phyloP scores from a whole-genome alignment of 1,284 basidiomycete genomes.

The Cerrena zonata region DNA sequence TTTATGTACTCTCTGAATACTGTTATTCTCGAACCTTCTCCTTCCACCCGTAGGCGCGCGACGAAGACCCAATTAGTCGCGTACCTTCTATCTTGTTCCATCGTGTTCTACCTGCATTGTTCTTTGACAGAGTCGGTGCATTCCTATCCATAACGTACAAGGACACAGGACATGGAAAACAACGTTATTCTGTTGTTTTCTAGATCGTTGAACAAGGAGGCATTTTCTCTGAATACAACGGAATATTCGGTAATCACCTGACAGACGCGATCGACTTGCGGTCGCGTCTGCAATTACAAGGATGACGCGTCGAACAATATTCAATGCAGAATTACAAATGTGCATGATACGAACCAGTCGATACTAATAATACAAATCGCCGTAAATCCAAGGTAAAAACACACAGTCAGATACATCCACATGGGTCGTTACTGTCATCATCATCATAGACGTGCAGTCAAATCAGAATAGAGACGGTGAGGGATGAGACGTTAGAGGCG shows the following conservation, averaged over 20 bases:
- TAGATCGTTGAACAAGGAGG: too few species aligned
- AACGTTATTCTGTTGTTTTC: too few species aligned
- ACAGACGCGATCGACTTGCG: too few species aligned
- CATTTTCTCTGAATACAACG: too few species aligned
- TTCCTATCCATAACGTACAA: too few species aligned
- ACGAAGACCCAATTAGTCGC: constrained; percentile 10
- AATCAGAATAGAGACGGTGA: not conserved
- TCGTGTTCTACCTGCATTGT: constrained; percentile 12
- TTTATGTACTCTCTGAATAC: constrained; percentile 19
- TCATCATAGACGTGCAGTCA: not conserved
- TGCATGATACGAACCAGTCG: too few species aligned
- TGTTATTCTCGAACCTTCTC: constrained; percentile 29
- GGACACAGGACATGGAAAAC: too few species aligned
- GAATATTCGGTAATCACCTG: too few species aligned
- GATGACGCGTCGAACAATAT: too few species aligned
- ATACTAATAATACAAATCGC: not conserved
- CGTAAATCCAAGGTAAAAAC: not conserved
- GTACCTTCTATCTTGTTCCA: constrained; percentile 26
- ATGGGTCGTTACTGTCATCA: not conserved
- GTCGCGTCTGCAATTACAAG: too few species aligned
- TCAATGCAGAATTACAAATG: too few species aligned
- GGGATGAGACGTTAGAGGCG: constrained; percentile 16
- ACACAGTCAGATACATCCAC: not conserved
- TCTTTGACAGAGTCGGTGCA: too few species aligned
- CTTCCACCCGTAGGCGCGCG: constrained; percentile 25